These are phyloP conservation scores for Chernovozyma aurita DNA, from an alignment of 1,139 yeast species.

Conservation along the genomic window DNA sequence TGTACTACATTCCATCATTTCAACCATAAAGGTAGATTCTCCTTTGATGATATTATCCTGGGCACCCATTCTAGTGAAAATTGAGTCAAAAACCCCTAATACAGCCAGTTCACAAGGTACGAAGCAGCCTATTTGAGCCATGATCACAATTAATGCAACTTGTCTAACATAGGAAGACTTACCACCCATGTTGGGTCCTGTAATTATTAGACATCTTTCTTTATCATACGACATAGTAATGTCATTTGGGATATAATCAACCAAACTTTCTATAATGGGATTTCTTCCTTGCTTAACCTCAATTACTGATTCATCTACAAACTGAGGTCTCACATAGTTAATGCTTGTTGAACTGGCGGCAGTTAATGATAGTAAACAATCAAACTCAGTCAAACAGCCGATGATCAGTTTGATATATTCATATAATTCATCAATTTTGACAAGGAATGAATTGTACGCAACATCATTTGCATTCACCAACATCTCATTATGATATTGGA, in stretches of 20 bases:
- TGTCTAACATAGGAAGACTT: conserved; percentile 68
- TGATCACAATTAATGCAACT: conserved; percentile 52
- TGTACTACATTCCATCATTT: conserved; percentile 59
- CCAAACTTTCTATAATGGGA: conserved; percentile 67
- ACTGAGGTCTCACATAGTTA: conserved; percentile 52
- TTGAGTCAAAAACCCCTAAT: conserved; percentile 57
- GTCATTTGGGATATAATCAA: conserved; percentile 66
- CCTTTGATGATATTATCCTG: conserved; percentile 64
- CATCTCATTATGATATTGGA: conserved; percentile 62
- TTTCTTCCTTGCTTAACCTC: conserved; percentile 62
- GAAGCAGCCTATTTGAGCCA: conserved; percentile 50
- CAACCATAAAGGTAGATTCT: conserved; percentile 74
- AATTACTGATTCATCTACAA: conserved; percentile 49
- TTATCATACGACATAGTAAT: conserved; percentile 42
- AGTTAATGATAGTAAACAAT: conserved; percentile 70
- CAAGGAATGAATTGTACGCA: conserved; percentile 53
- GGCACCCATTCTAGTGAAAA: conserved; percentile 67
- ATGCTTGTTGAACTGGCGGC: conserved; percentile 45
- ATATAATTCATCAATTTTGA: conserved; percentile 43
- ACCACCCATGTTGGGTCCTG: conserved; percentile 81
- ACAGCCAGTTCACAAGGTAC: conserved; percentile 38
- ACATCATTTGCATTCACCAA: conserved; percentile 51
- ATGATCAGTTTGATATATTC: conserved; percentile 48
- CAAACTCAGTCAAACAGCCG: conserved; percentile 54
- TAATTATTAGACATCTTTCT: conserved; percentile 55